Conservation (phyloP, 305 asterid species). For the Plantago coronopus region DNA sequence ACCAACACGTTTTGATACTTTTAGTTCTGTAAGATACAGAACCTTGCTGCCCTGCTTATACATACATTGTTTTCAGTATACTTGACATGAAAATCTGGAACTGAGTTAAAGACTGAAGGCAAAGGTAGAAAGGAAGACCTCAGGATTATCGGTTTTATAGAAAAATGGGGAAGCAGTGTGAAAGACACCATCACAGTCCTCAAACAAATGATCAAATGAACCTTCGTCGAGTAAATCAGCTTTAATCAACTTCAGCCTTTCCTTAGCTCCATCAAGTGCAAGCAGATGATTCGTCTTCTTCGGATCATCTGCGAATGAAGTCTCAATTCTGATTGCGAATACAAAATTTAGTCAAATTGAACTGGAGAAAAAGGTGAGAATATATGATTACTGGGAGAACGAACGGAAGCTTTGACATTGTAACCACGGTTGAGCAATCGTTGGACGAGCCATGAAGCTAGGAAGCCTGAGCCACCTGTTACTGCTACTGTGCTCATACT, state of each 20-base stretch:
- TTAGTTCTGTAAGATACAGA: no score
- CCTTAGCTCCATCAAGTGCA: conserved; percentile 40
- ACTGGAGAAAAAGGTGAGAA: no score
- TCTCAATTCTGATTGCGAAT: neutral
- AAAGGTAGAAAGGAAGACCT: conserved; percentile 7
- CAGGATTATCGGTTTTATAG: conserved; percentile 25
- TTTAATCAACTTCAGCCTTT: conserved; percentile 29
- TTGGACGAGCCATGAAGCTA: conserved; percentile 32
- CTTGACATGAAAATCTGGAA: no score
- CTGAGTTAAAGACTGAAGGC: neutral
- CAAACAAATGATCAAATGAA: conserved; percentile 33
- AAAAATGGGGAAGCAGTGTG: conserved; percentile 44
- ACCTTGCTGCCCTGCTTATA: no score
- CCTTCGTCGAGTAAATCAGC: conserved; percentile 31
- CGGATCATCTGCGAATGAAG: conserved; percentile 20
- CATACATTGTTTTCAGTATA: no score
- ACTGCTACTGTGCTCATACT: conserved; percentile 25
- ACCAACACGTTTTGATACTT: no score
- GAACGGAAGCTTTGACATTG: conserved; percentile 21
- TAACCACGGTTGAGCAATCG: conserved; percentile 20
- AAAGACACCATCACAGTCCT: conserved; percentile 44
- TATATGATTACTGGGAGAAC: conserved; percentile 15
- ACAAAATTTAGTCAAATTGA: neutral
- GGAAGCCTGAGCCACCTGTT: conserved; percentile 31
- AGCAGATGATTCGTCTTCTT: conserved; percentile 29